Conservation (phyloP, 306 rosid genomes). For the Ceratonia siliqua region DNA sequence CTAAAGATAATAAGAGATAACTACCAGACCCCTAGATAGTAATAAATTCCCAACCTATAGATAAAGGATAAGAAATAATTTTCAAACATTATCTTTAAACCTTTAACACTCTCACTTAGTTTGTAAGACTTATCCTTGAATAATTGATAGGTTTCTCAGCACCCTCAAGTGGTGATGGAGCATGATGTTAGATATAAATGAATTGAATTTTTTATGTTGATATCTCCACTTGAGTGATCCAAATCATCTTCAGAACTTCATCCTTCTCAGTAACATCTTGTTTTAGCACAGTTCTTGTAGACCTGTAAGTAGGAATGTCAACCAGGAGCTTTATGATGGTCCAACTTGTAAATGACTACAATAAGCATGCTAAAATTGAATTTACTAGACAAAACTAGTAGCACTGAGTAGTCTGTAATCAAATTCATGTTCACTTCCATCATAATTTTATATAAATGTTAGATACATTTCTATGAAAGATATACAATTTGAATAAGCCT, state of each 20-base stretch:
- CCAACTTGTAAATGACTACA: slow-evolving; percentile 8
- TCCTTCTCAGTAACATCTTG: background rate
- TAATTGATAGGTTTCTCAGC: too few relatives aligned
- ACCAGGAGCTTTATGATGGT: background rate
- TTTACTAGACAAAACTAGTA: slow-evolving; percentile 21
- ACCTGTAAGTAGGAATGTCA: background rate
- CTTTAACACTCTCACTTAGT: too few relatives aligned
- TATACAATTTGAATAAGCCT: slow-evolving; percentile 29
- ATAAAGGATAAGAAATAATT: too few relatives aligned
- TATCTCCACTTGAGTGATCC: background rate
- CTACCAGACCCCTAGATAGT: too few relatives aligned
- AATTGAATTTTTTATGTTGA: background rate
- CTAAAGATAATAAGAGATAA: too few relatives aligned
- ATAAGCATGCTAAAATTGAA: slow-evolving; percentile 18
- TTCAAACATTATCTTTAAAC: too few relatives aligned
- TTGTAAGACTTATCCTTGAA: too few relatives aligned
- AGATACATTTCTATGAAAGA: slow-evolving; percentile 10
- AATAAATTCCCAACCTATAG: too few relatives aligned
- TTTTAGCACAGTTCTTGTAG: background rate
- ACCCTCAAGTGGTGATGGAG: background rate
- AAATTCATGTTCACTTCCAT: background rate
- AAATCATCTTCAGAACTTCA: background rate
- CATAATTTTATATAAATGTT: slow-evolving; percentile 15
- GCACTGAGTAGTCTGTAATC: background rate
- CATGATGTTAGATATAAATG: background rate